phyloP scores from a whole-genome alignment of 345 rosid species.

The Gossypioides kirkii region DNA sequence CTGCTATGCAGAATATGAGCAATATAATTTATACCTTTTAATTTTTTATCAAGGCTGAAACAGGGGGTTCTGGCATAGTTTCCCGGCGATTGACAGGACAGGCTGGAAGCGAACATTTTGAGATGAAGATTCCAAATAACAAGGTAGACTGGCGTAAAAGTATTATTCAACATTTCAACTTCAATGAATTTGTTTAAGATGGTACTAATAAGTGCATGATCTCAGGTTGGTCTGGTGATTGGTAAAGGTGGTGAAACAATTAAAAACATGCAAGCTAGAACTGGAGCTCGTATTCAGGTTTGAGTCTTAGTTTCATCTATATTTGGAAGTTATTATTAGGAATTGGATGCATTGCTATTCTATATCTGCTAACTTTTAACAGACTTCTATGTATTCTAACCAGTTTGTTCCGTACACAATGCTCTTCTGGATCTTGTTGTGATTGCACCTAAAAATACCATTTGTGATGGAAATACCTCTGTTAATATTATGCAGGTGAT shows the following conservation, averaged over 20 bases:
- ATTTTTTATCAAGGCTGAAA: conserved; percentile 61
- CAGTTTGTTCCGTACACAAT: not conserved
- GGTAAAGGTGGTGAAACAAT: conserved; percentile 99
- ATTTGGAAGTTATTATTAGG: not conserved
- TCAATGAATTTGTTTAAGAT: conserved; percentile 16
- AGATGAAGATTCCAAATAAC: conserved; percentile 75
- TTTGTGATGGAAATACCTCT: not conserved
- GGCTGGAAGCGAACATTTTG: conserved; percentile 68
- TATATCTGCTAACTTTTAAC: not conserved
- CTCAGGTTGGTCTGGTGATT: conserved; percentile 96
- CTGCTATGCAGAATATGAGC: not conserved
- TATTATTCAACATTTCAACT: conserved; percentile 5
- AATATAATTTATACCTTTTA: not conserved
- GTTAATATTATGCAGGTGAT: conserved; percentile 51
- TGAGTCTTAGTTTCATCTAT: not conserved
- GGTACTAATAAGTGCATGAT: conserved; percentile 24
- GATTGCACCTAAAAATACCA: not conserved
- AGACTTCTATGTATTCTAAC: not conserved
- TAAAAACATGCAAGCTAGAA: conserved; percentile 87
- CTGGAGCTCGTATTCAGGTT: conserved; percentile 98
- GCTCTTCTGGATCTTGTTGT: not conserved
- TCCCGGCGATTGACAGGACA: conserved; percentile 76
- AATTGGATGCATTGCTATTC: not conserved
- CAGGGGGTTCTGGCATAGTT: conserved; percentile 81
- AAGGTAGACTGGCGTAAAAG: conserved; percentile 45